These are phyloP conservation scores for Tilletia setariae DNA, from an alignment of 1,284 basidiomycete genomes.

Conservation along the genomic window DNA sequence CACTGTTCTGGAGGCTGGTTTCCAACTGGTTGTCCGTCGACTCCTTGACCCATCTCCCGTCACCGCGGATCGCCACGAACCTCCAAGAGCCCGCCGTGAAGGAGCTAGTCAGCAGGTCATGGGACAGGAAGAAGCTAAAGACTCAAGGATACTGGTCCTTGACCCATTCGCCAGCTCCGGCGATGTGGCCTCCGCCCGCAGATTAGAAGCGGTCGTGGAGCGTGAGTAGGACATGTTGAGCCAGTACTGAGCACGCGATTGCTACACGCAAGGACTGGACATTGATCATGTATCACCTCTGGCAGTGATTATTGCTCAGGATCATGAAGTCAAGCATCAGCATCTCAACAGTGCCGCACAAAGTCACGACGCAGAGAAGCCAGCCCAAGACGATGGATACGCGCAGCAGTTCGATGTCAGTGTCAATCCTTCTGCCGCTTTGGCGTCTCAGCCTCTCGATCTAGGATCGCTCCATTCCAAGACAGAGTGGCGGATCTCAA, in stretches of 20 bases:
- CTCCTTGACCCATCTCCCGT: too few species aligned
- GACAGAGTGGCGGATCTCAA: conserved; percentile 35
- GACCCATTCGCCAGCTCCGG: background rate
- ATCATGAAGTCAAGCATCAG: background rate
- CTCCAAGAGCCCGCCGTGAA: too few species aligned
- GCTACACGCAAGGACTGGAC: background rate
- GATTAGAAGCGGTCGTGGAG: background rate
- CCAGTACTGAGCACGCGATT: background rate
- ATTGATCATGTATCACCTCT: background rate
- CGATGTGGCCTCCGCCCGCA: background rate
- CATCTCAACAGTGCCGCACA: background rate
- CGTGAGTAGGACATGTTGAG: background rate
- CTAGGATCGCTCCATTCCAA: background rate
- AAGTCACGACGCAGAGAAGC: background rate
- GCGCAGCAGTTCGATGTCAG: background rate
- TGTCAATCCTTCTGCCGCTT: background rate
- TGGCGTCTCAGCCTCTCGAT: too few species aligned
- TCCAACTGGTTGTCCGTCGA: too few species aligned
- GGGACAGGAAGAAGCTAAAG: background rate
- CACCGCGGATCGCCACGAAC: too few species aligned
- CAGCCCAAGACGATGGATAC: background rate
- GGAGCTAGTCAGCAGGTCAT: background rate
- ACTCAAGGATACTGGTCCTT: background rate
- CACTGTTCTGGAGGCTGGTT: too few species aligned
- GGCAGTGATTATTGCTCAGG: background rate